Conservation (phyloP, 1,284 basidiomycete species). For the Paramarasmius palmivorus region DNA sequence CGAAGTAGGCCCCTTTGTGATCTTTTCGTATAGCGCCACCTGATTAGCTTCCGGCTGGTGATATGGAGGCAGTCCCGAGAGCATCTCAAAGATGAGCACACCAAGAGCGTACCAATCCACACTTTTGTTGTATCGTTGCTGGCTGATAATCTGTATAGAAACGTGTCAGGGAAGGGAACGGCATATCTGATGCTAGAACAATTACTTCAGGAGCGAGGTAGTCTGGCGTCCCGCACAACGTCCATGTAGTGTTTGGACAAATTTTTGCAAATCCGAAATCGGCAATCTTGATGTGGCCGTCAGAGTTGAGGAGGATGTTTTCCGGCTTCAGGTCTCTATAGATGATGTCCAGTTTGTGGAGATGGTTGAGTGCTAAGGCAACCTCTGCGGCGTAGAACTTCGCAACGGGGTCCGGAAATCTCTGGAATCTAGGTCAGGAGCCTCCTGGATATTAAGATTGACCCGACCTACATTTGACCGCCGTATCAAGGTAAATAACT, state of each 20-base stretch:
- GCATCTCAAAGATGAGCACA: constrained; percentile 97
- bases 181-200: constrained; percentile 4
- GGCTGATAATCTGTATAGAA: constrained; percentile 75
- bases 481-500: constrained; percentile 90
- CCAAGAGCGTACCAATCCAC: constrained; percentile 99
- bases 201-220: constrained; percentile 89
- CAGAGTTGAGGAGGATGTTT: constrained; percentile 90
- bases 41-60: constrained; percentile 69
- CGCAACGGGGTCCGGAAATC: constrained; percentile 97
- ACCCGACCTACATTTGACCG: constrained; percentile 74
- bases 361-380: constrained; percentile 90
- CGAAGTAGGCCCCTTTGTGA: constrained; percentile 70
- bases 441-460: constrained; percentile 6
- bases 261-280: constrained; percentile 98
- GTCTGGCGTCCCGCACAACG: constrained; percentile 96
- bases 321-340: constrained; percentile 99
- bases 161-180: constrained; percentile 2
- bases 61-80: constrained; percentile 83
- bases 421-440: constrained; percentile 42
- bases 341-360: constrained; percentile 90
- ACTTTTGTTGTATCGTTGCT: constrained; percentile 94
- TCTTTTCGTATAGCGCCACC: constrained; percentile 77
- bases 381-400: constrained; percentile 99
- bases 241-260: constrained; percentile 93
- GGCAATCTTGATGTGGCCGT: constrained; percentile 97